Conservation (phyloP, 129 eudicot species). For the Centella asiatica region DNA sequence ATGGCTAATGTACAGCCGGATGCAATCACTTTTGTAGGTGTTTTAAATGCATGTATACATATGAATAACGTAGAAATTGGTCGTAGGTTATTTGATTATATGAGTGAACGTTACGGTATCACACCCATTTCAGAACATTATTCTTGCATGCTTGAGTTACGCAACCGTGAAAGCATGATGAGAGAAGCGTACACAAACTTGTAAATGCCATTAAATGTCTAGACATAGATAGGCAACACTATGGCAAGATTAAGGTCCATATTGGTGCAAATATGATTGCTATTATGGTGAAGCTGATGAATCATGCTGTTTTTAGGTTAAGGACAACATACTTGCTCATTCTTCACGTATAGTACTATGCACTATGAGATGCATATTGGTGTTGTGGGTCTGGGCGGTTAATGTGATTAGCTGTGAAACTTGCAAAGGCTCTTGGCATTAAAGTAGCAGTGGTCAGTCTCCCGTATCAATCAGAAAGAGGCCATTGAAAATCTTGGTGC, state of each 20-base stretch:
- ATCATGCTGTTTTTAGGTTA: not conserved
- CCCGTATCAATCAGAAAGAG: conserved; percentile 15
- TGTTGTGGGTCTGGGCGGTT: conserved; percentile 24
- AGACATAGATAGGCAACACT: not conserved
- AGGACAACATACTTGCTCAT: not conserved
- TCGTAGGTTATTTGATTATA: conserved; percentile 23
- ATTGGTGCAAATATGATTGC: not conserved
- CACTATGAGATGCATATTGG: conserved; percentile 12
- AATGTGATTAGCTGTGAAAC: conserved; percentile 22
- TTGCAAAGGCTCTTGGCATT: conserved; percentile 25
- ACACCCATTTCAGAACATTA: conserved; percentile 28
- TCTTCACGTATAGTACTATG: not conserved
- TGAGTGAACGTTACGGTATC: conserved; percentile 33
- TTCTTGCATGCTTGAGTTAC: conserved; percentile 21
- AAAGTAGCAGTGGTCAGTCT: conserved; percentile 21
- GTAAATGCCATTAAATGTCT: not conserved
- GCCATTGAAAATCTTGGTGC: conserved; percentile 20
- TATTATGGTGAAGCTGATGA: not conserved
- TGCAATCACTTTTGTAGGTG: conserved; percentile 43
- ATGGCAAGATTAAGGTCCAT: not conserved
- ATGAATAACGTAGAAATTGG: conserved; percentile 18
- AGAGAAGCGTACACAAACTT: not conserved
- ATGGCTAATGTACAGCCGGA: conserved; percentile 27
- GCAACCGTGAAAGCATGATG: conserved; percentile 11
- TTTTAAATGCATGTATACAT: conserved; percentile 35